Base-by-base conservation (phyloP, 1,284 basidiomycete genomes). In the Leccinum brunneo-olivaceum region DNA sequence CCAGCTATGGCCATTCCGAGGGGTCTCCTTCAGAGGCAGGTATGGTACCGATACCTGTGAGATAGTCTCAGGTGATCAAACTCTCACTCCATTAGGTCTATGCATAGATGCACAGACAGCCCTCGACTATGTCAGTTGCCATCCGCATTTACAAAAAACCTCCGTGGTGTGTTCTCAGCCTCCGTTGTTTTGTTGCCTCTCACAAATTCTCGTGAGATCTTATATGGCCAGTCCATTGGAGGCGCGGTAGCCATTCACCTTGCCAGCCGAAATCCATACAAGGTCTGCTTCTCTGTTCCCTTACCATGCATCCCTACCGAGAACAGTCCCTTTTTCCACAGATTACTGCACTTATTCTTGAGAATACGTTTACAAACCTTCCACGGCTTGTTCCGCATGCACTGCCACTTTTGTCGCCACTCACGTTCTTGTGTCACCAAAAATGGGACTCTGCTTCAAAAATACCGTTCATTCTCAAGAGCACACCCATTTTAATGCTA, bases 161-260 rank as follows among this genome's bases (percentile, higher is more conserved):
- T 74, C 76, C 12, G 73, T 90, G 39, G 81, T 90, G 50, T 43
- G 73, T 39, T 42, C 19, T 25, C 7, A 3, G 8, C 15, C 34
- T 4, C 16, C 9, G 2, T 27, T 23, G 3, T 21, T 32, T 8
- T 16, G 8, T 19, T 10, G n/a, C 25, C 14, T 29, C 50, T 32
- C 29, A 53, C 44, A 21, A 50, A 50, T 39, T 35, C 34, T 58
- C 42, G 50, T 19, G 46, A 84, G 82, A 70, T 90, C 35, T 64
- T 94, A 0, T 98, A 92, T 56, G 94, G 95, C 0, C 95, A 98
- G 64, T 93, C 89, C 6, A 90, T 98, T 23, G 95, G 95, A 12
- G 94, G 94, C n/a, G 94, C 94, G 0, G 93, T 98, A 2, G 77
- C 88, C 11, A 86, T 97, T 41, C 85, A 94, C 62, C 80, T 96